Conservation (phyloP, 1,139 yeast species). For the Taphrina wiesneri region DNA sequence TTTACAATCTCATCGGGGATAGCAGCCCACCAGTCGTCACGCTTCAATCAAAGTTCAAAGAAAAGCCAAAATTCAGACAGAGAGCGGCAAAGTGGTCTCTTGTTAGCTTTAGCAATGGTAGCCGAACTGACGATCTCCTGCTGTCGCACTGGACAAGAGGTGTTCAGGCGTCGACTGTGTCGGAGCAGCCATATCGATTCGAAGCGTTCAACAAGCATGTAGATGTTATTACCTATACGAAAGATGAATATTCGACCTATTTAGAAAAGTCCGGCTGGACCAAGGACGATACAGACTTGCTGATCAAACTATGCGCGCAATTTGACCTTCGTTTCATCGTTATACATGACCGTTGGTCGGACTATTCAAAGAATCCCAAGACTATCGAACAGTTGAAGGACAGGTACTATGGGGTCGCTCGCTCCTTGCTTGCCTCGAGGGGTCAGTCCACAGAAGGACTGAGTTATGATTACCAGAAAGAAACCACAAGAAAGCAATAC, state of each 20-base stretch:
- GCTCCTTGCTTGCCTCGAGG: constrained; percentile 50
- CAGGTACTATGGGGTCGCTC: constrained; percentile 67
- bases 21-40: constrained; percentile 83
- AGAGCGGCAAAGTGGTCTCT: constrained; percentile 76
- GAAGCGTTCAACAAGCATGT: constrained; percentile 72
- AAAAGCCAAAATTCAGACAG: constrained; percentile 59
- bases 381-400: constrained; percentile 76
- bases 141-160: constrained; percentile 82
- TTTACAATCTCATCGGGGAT: constrained; percentile 84
- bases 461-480: constrained; percentile 66
- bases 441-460: constrained; percentile 47
- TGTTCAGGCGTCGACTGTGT: constrained; percentile 47
- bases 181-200: constrained; percentile 60
- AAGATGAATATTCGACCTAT: constrained; percentile 62
- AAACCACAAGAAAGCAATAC: constrained; percentile 76
- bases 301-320: constrained; percentile 68
- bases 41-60: constrained; percentile 59
- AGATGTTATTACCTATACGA: constrained; percentile 68
- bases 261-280: constrained; percentile 57
- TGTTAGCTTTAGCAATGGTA: constrained; percentile 57
- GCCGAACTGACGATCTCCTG: constrained; percentile 54
- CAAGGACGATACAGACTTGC: constrained; percentile 71
- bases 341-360: constrained; percentile 68
- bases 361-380: constrained; percentile 43
- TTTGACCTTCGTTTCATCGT: constrained; percentile 89